These are phyloP conservation scores for Cajanus cajan DNA, from an alignment of 306 rosid species.

Conservation along the genomic window DNA sequence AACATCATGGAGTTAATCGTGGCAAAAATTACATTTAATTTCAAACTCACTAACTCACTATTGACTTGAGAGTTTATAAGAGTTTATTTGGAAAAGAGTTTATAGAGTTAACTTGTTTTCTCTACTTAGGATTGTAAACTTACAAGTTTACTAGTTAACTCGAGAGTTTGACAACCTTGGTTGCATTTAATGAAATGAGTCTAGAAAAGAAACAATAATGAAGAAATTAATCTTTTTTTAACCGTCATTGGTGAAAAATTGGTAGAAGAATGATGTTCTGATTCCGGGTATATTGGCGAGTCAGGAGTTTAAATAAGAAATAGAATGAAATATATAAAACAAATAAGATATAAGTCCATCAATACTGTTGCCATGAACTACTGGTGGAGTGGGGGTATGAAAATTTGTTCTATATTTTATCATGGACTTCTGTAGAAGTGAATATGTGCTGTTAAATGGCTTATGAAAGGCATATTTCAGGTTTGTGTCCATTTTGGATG, in stretches of 20 bases:
- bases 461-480: constrained; percentile 46
- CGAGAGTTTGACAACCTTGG: no score
- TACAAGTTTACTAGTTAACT: no score
- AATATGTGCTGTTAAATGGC: constrained; percentile 24
- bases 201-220: neutral
- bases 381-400: neutral
- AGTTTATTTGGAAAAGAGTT: no score
- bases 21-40: no score
- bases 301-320: constrained; percentile 10
- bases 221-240: constrained; percentile 16
- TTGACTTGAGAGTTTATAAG: no score
- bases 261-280: constrained; percentile 16
- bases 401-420: neutral
- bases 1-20: no score
- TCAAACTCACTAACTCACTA: no score
- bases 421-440: constrained; percentile 6
- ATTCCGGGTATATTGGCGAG: neutral
- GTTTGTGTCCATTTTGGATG: constrained; percentile 90
- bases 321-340: neutral
- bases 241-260: neutral
- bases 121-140: no score
- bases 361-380: constrained; percentile 7
- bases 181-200: constrained; percentile 6
- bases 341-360: neutral
- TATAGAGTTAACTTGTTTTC: no score